Conservation (phyloP, 2,329 filamentous ascomycete genomes). For the Coccinonectria pachysandricola region DNA sequence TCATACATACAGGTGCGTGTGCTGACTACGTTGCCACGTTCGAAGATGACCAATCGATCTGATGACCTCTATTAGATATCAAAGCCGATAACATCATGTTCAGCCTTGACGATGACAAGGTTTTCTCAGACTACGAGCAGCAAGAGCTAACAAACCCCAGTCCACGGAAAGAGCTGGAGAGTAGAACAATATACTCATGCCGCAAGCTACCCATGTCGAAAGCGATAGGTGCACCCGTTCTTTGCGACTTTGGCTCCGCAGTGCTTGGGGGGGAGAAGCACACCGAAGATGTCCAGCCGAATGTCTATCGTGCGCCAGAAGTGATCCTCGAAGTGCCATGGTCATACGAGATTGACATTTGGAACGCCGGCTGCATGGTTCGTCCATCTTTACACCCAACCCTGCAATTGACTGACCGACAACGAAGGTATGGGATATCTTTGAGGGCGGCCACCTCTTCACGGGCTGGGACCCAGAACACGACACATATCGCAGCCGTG, state of each 20-base stretch:
- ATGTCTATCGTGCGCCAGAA: constrained; percentile 32
- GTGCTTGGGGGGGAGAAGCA: constrained; percentile 24
- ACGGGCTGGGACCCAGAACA: constrained; percentile 26
- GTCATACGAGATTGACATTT: constrained; percentile 39
- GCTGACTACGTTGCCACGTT: no score
- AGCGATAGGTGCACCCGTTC: constrained; percentile 23
- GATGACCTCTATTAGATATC: no score
- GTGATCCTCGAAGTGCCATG: constrained; percentile 36
- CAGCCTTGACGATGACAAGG: constrained; percentile 27
- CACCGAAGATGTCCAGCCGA: constrained; percentile 27
- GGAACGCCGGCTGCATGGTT: constrained; percentile 42
- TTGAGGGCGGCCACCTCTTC: constrained; percentile 36
- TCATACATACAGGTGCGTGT: constrained; percentile 34
- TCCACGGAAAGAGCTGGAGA: constrained; percentile 31
- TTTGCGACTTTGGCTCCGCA: constrained; percentile 42
- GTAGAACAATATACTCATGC: constrained; percentile 32
- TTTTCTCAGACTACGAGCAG: constrained; percentile 29
- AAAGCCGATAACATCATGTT: constrained; percentile 39
- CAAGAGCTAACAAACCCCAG: constrained; percentile 28
- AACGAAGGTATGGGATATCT: constrained; percentile 42
- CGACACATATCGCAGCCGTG: constrained; percentile 30
- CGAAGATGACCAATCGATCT: no score
- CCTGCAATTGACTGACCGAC: no score
- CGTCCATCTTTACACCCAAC: neutral
- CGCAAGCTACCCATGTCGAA: constrained; percentile 26